Conservation (phyloP, 192 early-diverging fungal genomes). For the Glomus cerebriforme region DNA sequence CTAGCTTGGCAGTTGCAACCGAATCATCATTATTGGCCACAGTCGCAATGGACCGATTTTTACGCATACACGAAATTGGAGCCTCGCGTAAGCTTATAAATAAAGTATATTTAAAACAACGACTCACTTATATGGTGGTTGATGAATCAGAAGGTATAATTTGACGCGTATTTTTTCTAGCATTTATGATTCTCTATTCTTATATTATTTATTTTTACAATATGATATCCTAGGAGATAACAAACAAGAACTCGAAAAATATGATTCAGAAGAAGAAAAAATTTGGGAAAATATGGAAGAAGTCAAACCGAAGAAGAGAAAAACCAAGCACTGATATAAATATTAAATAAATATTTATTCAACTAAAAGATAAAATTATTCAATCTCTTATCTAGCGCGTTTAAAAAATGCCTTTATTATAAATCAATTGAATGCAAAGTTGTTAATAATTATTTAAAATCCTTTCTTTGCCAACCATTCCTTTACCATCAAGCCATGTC, state of each 20-base stretch:
- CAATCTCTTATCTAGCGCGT: not conserved
- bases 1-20: conserved; percentile 33
- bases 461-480: conserved; percentile 47
- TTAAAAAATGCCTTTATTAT: too few relatives aligned
- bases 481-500: conserved; percentile 38
- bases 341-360: not conserved
- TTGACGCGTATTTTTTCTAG: not conserved
- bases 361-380: not conserved
- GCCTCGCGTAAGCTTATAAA: conserved; percentile 52
- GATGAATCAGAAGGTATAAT: conserved; percentile 52
- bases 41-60: conserved; percentile 74
- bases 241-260: conserved; percentile 33
- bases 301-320: conserved; percentile 23
- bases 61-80: conserved; percentile 72
- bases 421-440: not conserved
- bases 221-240: not conserved
- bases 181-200: not conserved
- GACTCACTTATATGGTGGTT: conserved; percentile 65
- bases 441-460: conserved; percentile 27
- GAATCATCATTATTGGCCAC: conserved; percentile 50
- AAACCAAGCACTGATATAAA: conserved; percentile 20
- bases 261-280: conserved; percentile 63
- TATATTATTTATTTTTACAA: not conserved
- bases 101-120: conserved; percentile 79
- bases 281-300: conserved; percentile 62